These are phyloP conservation scores for Cetraspora pellucida DNA, from an alignment of 192 early-diverging fungal genomes.

Conservation along the genomic window DNA sequence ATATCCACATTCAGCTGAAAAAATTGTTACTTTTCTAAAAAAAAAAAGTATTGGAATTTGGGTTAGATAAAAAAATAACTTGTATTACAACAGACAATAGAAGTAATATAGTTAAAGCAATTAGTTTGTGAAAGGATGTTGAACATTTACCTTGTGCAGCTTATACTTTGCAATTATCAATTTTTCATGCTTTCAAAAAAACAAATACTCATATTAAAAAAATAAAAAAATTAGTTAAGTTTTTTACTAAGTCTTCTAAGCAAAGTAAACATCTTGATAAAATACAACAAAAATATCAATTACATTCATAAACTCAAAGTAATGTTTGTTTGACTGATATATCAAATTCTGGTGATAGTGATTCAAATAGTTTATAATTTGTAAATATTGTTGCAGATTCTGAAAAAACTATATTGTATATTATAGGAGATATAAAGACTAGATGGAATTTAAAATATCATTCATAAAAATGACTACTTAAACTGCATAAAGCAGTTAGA, in stretches of 20 bases:
- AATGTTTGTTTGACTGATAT: not conserved
- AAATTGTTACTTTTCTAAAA: slow-evolving; percentile 6
- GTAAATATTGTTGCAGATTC: too few species aligned
- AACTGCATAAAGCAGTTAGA: not conserved
- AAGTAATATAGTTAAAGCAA: not conserved
- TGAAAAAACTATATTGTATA: not conserved
- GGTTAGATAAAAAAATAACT: not conserved
- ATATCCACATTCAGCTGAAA: not conserved
- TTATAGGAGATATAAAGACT: not conserved
- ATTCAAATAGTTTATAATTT: too few species aligned
- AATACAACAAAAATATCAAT: not conserved
- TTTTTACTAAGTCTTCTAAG: not conserved
- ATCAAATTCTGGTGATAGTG: not conserved
- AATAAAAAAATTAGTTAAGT: not conserved
- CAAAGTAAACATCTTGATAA: not conserved
- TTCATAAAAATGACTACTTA: not conserved
- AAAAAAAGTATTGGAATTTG: not conserved
- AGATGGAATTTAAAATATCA: slow-evolving; percentile 2
- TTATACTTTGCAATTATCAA: not conserved
- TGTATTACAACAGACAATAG: not conserved
- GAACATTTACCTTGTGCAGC: not conserved
- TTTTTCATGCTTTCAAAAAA: not conserved
- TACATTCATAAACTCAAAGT: not conserved
- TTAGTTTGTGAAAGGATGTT: not conserved
- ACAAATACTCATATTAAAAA: not conserved